These are phyloP conservation scores for Populus hybrid DNA, from an alignment of 441 rosid genomes.

Conservation along the genomic window DNA sequence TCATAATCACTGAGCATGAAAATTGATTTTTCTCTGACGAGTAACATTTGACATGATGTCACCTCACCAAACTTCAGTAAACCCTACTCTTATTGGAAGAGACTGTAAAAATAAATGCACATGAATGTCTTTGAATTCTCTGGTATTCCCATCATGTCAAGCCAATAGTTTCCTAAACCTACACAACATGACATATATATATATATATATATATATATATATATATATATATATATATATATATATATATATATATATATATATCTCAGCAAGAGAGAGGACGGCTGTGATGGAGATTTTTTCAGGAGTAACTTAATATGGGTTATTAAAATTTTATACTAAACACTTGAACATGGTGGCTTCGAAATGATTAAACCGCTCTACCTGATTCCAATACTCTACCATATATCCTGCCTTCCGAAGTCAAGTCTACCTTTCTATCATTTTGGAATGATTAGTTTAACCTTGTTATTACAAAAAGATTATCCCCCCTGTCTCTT, in stretches of 20 bases:
- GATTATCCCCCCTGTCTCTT: not conserved
- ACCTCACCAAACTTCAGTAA: not conserved
- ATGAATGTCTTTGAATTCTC: not conserved
- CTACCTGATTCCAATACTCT: not conserved
- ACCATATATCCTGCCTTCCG: not conserved
- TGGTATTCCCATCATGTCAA: not conserved
- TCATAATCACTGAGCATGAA: not conserved
- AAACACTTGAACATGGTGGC: not conserved
- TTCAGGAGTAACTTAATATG: not conserved
- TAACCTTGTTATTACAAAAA: not conserved
- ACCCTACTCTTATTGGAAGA: not conserved
- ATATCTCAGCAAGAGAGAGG: not conserved
- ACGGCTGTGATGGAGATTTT: not conserved
- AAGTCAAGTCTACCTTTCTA: slow-evolving; percentile 25
- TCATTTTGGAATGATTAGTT: slow-evolving; percentile 16
- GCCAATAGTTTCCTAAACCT: not conserved
- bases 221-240: too few relatives aligned
- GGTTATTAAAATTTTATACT: not conserved
- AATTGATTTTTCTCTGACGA: not conserved
- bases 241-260: too few relatives aligned
- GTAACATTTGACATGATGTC: not conserved
- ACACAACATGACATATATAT: not conserved
- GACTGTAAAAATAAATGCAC: not conserved
- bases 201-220: too few relatives aligned
- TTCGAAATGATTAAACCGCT: slow-evolving; percentile 8